phyloP scores from a whole-genome alignment of 495 filamentous ascomycete species.

The Penicillium longicatenatum region DNA sequence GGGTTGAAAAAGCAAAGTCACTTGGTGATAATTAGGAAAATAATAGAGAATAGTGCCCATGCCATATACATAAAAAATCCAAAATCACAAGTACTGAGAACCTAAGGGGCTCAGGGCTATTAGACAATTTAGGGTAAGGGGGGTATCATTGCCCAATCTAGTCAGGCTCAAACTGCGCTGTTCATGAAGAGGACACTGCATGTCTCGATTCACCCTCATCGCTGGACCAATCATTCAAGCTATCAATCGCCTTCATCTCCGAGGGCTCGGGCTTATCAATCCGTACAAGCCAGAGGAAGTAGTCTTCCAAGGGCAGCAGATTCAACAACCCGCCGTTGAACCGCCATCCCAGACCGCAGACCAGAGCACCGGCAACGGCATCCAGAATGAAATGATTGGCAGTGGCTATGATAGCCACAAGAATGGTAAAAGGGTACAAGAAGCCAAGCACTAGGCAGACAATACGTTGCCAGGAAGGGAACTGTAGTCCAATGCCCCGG shows the following conservation, averaged over 20 bases:
- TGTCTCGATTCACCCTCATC: slow-evolving; percentile 24
- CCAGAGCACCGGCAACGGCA: slow-evolving; percentile 63
- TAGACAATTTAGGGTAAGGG: neutral
- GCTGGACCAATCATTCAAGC: slow-evolving; percentile 15
- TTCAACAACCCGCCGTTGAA: slow-evolving; percentile 62
- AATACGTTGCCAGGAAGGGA: slow-evolving; percentile 48
- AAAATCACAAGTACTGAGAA: neutral
- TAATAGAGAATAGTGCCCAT: neutral
- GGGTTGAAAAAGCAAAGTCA: neutral
- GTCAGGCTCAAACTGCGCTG: neutral
- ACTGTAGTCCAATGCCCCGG: slow-evolving; percentile 23
- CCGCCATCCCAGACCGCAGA: slow-evolving; percentile 59
- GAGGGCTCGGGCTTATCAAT: slow-evolving; percentile 60
- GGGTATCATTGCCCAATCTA: slow-evolving; percentile 4
- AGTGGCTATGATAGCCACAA: slow-evolving; percentile 69
- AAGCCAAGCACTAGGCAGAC: slow-evolving; percentile 55
- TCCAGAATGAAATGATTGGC: slow-evolving; percentile 77
- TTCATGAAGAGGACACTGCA: slow-evolving; percentile 1
- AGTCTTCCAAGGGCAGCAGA: slow-evolving; percentile 63
- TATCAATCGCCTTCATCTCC: slow-evolving; percentile 12
- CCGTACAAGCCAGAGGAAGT: slow-evolving; percentile 62
- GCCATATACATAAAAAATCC: neutral
- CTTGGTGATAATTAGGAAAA: neutral
- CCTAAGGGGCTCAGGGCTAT: neutral
- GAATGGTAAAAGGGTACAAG: slow-evolving; percentile 63